A percentile compares a stretch with the other conserved stretches of the same genome.
Conservation (phyloP, 768 basidiomycete genomes). For the Daedaleopsis sinensis region DNA sequence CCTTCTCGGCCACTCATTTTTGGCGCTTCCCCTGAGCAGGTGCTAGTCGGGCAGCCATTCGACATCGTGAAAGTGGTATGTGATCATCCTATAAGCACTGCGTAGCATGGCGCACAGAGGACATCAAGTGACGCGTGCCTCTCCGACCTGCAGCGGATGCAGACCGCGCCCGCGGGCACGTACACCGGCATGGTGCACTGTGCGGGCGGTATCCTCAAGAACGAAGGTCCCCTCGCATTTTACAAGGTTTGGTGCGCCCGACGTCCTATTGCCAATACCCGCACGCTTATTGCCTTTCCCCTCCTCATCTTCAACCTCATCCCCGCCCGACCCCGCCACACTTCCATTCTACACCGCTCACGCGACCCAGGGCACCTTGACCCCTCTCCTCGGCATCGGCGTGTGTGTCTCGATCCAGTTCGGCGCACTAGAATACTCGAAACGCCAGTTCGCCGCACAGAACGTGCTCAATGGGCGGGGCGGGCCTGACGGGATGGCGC, state of each 20-base stretch:
- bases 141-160: conserved; percentile 70
- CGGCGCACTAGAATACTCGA: conserved; percentile 83
- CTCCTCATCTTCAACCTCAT: not conserved
- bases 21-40: conserved; percentile 43
- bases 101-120: conserved; percentile 1
- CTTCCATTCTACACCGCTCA: not conserved
- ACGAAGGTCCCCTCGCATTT: conserved; percentile 92
- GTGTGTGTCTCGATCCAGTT: conserved; percentile 97
- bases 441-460: conserved; percentile 71
- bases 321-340: not conserved
- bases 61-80: conserved; percentile 96
- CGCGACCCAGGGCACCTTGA: conserved; percentile 73
- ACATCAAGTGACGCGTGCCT: conserved; percentile 16
- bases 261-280: not conserved
- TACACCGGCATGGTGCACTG: conserved; percentile 88
- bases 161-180: conserved; percentile 89
- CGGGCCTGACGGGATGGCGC: conserved; percentile 62
- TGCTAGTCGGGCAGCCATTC: conserved; percentile 92
- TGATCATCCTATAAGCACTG: conserved; percentile 3
- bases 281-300: not conserved
- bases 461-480: conserved; percentile 64
- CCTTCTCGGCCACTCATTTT: conserved; percentile 13
- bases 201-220: conserved; percentile 86
- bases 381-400: conserved; percentile 90
- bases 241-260: conserved; percentile 70